phyloP scores from a whole-genome alignment of 2,329 filamentous ascomycete genomes.

The Colletotrichum sansevieriae region DNA sequence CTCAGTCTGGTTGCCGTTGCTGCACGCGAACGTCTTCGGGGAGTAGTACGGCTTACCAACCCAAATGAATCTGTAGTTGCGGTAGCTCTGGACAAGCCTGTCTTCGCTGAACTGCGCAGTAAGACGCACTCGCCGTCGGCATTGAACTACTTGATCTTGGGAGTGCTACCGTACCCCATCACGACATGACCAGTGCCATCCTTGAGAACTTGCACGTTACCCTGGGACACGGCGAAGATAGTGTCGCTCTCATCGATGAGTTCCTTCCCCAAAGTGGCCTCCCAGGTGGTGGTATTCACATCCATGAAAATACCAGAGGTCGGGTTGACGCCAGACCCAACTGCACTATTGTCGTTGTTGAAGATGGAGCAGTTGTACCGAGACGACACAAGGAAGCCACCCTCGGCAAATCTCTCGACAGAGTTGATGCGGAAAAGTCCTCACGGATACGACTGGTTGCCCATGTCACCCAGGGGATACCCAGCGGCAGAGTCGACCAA shows the following conservation, averaged over 20 bases:
- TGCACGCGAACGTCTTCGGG: slow-evolving; percentile 28
- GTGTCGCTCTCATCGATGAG: slow-evolving; percentile 42
- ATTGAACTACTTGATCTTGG: slow-evolving; percentile 61
- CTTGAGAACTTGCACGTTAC: slow-evolving; percentile 64
- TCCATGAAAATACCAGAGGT: slow-evolving; percentile 45
- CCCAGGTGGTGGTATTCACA: slow-evolving; percentile 46
- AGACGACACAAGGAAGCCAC: slow-evolving; percentile 68
- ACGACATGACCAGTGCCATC: slow-evolving; percentile 61
- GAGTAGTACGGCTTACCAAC: slow-evolving; percentile 56
- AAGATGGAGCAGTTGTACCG: slow-evolving; percentile 62
- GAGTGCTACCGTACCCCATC: slow-evolving; percentile 68
- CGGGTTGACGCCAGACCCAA: slow-evolving; percentile 42
- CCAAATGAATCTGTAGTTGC: slow-evolving; percentile 68
- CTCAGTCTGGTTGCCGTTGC: slow-evolving; percentile 26
- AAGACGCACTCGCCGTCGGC: slow-evolving; percentile 62
- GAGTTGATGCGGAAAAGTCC: slow-evolving; percentile 72
- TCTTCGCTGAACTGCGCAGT: slow-evolving; percentile 61
- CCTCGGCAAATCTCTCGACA: slow-evolving; percentile 62
- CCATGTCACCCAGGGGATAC: slow-evolving; percentile 45
- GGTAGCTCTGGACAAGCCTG: slow-evolving; percentile 63
- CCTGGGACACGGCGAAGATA: slow-evolving; percentile 62
- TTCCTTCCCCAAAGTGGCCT: slow-evolving; percentile 46
- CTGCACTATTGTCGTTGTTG: slow-evolving; percentile 51
- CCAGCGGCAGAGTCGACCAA: slow-evolving; percentile 7
- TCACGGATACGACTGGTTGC: slow-evolving; percentile 54